These are phyloP conservation scores for Daldinia loculata DNA, from an alignment of 495 filamentous ascomycete genomes.

Conservation along the genomic window DNA sequence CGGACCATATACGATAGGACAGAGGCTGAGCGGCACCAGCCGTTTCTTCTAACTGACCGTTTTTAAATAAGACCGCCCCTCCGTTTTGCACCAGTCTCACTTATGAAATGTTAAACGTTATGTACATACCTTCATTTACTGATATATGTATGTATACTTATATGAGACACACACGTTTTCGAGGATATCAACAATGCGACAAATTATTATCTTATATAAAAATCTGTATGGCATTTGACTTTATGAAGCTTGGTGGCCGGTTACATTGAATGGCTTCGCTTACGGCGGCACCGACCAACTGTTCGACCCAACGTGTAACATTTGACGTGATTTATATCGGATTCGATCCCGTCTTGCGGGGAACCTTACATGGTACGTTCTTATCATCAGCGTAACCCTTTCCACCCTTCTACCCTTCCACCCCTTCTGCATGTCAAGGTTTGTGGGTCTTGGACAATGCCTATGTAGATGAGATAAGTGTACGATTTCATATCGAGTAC, in stretches of 20 bases:
- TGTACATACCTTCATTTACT: no score
- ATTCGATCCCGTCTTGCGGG: conserved; percentile 21
- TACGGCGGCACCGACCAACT: conserved; percentile 18
- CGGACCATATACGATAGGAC: conserved; percentile 11
- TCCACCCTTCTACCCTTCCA: conserved; percentile 4
- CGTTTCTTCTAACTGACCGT: conserved; percentile 18
- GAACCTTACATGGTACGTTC: conserved; percentile 21
- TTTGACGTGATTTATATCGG: conserved; percentile 18
- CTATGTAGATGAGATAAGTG: conserved; percentile 8
- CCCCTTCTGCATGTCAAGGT: conserved; percentile 26
- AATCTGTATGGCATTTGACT: conserved; percentile 14
- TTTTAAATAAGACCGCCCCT: not conserved
- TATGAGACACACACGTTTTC: not conserved
- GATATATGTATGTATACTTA: no score
- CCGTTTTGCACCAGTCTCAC: not conserved
- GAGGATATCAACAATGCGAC: not conserved
- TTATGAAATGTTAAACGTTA: not conserved
- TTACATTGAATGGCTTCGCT: conserved; percentile 26
- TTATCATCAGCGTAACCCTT: conserved; percentile 5
- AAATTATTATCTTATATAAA: not conserved
- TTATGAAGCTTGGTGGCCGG: conserved; percentile 10
- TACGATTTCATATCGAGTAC: conserved; percentile 11
- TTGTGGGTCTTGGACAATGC: conserved; percentile 20
- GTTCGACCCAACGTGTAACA: not conserved
- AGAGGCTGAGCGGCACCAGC: conserved; percentile 28